These are phyloP conservation scores for Quercus berberidifolia DNA, from an alignment of 306 rosid genomes.

Conservation along the genomic window DNA sequence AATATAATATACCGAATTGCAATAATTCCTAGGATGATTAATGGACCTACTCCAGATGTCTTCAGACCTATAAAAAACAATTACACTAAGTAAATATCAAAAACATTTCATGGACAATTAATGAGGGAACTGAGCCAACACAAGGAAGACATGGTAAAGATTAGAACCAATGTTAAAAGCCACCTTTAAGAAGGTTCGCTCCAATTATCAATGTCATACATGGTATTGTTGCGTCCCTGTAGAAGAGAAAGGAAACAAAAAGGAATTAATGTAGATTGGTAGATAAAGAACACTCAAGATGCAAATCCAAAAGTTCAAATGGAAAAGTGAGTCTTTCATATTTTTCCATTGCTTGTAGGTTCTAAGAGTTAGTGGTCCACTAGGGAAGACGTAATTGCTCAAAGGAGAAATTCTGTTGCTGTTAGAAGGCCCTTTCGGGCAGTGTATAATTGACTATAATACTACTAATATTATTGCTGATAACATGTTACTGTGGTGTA, in stretches of 20 bases:
- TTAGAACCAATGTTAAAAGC: neutral
- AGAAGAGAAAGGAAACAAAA: neutral
- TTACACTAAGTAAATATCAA: too few relatives aligned
- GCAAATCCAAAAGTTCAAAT: neutral
- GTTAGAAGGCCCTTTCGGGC: too few relatives aligned
- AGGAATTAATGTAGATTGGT: neutral
- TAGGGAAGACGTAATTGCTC: neutral
- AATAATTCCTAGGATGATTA: conserved; percentile 29
- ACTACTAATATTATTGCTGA: neutral
- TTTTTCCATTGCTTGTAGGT: neutral
- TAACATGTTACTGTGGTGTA: neutral
- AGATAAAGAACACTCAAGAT: neutral
- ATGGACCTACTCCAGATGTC: conserved; percentile 16
- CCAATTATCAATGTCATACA: conserved; percentile 37
- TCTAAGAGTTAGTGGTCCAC: neutral
- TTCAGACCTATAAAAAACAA: conserved; percentile 26
- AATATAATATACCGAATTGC: conserved; percentile 27
- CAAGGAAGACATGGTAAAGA: neutral
- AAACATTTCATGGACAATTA: too few relatives aligned
- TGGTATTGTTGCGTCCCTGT: conserved; percentile 40
- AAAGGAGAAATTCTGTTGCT: too few relatives aligned
- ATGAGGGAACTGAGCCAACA: neutral
- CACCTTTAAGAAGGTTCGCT: conserved; percentile 41
- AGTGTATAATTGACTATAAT: neutral
- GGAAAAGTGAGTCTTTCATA: neutral